Conservation (phyloP, 441 rosid species). For the Populus hybrid region DNA sequence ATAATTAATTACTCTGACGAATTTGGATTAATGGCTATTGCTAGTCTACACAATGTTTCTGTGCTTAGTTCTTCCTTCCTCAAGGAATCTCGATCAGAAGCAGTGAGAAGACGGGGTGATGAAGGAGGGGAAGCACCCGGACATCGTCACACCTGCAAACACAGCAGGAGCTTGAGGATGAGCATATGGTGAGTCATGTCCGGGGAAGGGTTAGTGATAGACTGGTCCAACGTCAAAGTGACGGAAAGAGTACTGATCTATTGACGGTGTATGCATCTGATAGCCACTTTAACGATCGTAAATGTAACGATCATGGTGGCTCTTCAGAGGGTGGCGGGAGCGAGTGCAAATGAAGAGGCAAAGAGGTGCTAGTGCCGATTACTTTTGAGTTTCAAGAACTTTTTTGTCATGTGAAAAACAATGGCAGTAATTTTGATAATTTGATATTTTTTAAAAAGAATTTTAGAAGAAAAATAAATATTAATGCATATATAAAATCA, state of each 20-base stretch:
- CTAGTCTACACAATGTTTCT: constrained; percentile 71
- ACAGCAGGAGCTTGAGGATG: constrained; percentile 94
- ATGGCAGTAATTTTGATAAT: too few relatives aligned
- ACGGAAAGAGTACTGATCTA: constrained; percentile 30
- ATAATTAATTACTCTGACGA: neutral
- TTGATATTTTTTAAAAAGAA: too few relatives aligned
- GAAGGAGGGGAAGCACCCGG: constrained; percentile 59
- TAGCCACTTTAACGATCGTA: constrained; percentile 10
- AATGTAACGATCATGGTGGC: constrained; percentile 30
- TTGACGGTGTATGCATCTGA: constrained; percentile 38
- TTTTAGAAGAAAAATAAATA: too few relatives aligned
- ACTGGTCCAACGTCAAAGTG: constrained; percentile 39
- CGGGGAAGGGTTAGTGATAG: constrained; percentile 52
- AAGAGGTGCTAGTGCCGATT: neutral
- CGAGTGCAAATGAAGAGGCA: constrained; percentile 17
- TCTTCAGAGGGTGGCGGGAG: constrained; percentile 45
- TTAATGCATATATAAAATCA: too few relatives aligned
- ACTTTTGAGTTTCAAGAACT: neutral
- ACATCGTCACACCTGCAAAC: constrained; percentile 76
- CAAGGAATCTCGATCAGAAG: constrained; percentile 58
- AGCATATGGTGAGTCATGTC: constrained; percentile 54
- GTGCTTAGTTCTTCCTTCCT: constrained; percentile 66
- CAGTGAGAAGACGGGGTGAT: constrained; percentile 42
- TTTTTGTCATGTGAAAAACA: neutral
- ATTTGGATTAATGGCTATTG: constrained; percentile 66